Percentiles rank a stretch among this genome's conserved stretches.
These are phyloP conservation scores for Aspergillus hancockii DNA, from an alignment of 495 filamentous ascomycete species.

Conservation along the genomic window DNA sequence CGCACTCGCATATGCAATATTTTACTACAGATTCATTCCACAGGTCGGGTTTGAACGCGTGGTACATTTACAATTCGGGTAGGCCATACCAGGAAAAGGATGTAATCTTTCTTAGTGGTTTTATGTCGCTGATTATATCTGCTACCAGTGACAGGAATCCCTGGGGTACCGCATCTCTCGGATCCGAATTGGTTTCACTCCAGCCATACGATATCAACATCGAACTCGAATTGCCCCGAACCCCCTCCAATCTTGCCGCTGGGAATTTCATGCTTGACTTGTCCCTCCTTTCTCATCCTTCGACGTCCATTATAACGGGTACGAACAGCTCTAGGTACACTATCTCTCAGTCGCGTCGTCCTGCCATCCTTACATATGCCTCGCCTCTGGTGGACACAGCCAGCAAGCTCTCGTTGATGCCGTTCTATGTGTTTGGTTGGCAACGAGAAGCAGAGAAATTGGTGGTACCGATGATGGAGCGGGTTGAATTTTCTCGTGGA, in stretches of 20 bases:
- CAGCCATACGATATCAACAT: slow-evolving; percentile 69
- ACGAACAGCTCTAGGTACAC: slow-evolving; percentile 28
- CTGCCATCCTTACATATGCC: slow-evolving; percentile 67
- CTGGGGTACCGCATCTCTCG: slow-evolving; percentile 44
- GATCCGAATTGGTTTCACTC: slow-evolving; percentile 40
- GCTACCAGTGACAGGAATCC: slow-evolving; percentile 38
- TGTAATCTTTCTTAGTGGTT: not conserved
- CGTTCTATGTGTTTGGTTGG: slow-evolving; percentile 61
- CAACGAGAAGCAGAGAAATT: slow-evolving; percentile 56
- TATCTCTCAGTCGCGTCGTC: slow-evolving; percentile 53
- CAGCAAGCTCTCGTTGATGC: slow-evolving; percentile 52
- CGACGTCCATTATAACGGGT: slow-evolving; percentile 25
- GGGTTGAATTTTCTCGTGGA: slow-evolving; percentile 60
- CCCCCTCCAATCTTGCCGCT: slow-evolving; percentile 49
- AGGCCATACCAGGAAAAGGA: slow-evolving; percentile 10
- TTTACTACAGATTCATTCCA: slow-evolving; percentile 84
- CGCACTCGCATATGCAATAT: slow-evolving; percentile 66
- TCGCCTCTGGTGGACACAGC: slow-evolving; percentile 58
- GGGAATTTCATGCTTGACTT: slow-evolving; percentile 96
- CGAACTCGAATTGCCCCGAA: slow-evolving; percentile 69
- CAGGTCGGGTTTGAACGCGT: slow-evolving; percentile 63
- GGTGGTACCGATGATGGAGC: slow-evolving; percentile 70
- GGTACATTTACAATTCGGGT: slow-evolving; percentile 83
- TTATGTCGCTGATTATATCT: slow-evolving; percentile 7
- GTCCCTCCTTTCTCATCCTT: slow-evolving; percentile 52